Conservation (phyloP, 176 grass and related monocot genomes). For the Phoenix dactylifera region DNA sequence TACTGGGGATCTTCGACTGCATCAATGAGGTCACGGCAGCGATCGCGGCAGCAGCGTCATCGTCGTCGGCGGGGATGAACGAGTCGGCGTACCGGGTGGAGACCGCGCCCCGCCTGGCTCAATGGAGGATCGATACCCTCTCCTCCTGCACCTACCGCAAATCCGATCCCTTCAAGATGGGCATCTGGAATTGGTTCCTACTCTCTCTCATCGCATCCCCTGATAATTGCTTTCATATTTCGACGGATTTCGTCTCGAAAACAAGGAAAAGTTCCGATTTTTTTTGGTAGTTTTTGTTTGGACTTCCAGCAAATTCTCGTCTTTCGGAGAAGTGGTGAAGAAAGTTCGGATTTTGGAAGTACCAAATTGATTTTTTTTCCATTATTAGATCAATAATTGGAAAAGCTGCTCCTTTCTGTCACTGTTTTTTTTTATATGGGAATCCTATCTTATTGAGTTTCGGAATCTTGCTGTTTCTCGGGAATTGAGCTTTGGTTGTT, state of each 20-base stretch:
- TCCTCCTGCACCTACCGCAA: constrained; percentile 77
- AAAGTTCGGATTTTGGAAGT: constrained; percentile 4
- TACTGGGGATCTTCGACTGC: constrained; percentile 78
- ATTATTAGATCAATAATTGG: background rate
- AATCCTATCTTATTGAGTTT: no score
- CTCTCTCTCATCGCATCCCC: no score
- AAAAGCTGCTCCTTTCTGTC: no score
- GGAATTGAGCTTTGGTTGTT: no score
- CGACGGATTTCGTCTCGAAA: no score
- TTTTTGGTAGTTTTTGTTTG: background rate
- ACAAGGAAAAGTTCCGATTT: background rate
- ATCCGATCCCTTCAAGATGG: constrained; percentile 83
- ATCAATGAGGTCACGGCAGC: constrained; percentile 94
- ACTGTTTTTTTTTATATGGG: no score
- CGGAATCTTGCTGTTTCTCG: no score
- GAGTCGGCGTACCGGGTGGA: constrained; percentile 58
- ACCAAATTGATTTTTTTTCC: constrained; percentile 1
- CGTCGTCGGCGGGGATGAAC: constrained; percentile 36
- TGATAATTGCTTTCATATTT: no score
- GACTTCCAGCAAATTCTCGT: no score
- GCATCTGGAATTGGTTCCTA: constrained; percentile 80
- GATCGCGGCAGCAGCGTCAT: constrained; percentile 37
- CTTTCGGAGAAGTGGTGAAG: no score
- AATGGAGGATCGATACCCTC: constrained; percentile 81
- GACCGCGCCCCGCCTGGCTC: constrained; percentile 71